Evolutionary conservation across 768 basidiomycete genomes (phyloP), one percentile per base, ranked within the genome.

Genomic region (Boletellus ananas): DNA sequence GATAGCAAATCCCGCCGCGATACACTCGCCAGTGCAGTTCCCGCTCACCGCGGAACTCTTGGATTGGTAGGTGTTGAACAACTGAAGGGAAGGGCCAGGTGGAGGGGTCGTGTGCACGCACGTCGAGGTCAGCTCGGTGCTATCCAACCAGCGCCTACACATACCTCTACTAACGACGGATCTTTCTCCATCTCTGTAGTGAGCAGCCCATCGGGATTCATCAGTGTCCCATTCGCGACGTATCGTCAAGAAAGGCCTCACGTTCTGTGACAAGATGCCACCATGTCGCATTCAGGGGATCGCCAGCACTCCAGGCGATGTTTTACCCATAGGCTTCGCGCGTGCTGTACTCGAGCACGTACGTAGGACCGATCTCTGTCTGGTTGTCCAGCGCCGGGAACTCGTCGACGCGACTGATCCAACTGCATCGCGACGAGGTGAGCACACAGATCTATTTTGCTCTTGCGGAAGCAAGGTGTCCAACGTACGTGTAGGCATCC

Each of bases 201-300:
- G 34, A 25, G 9, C 13, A 14, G n/a, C 25, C 8, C 33, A 8
- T 8, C 25, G 25, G 3, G 1, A 13, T 3, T 3, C 6, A 12
- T 58, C 18, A 57, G 39, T 34, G 18, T 34, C 12, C 3, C 6
- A 44, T 12, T 14, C 25, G 8, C 8, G 8, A 27, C 8, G 25
- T 8, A 27, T 27, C 4, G 25, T 8, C 25, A 27, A 27, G 25
- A 27, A 8, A 27, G 25, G 25, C 4, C 74, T 45, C 51, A 81
- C 83, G 75, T 68, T 87, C 83, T 0, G 87, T 87, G 39, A 89
- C 84, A 21, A 66, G 75, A 63, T 87, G 87, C 86, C 85, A 89
- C 81, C 83, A 89, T 3, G 85, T 87, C 5, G 84, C 84, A 54
- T 88, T 89, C 47, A 88, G 68, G 0, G 87, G 85, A 62, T 84